Base-by-base conservation (phyloP, 306 rosid genomes). In the Clitoria ternatea region DNA sequence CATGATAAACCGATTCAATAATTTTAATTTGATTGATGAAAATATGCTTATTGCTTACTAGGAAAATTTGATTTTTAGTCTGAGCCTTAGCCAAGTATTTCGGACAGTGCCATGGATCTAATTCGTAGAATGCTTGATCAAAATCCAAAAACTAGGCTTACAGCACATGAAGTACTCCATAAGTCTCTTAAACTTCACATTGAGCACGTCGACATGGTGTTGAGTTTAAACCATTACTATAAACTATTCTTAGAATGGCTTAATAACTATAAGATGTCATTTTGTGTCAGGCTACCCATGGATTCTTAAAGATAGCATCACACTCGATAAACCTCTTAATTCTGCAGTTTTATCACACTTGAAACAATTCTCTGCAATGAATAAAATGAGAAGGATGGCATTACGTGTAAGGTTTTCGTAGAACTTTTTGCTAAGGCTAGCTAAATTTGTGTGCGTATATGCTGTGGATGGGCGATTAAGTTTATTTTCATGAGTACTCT, bases 371-470 rank as follows among this genome's bases (percentile, higher is more conserved):
- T 86, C 85, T 50, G 85, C 84, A 30, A 86, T 86, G 90, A 86
- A 86, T 77, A 85, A 85, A 71, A 80, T 85, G 60, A 85, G 82
- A 72, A 85, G 79, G 85, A 82, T 85, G 89, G 89, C 89, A 52
- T 65, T 85, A 66, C 89, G 79, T 37, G 89, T 82, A 82, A 82
- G 86, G 63, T 60, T 66, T 72, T 67, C 11, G n/a, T 47, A 39
- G 20, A 39, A 42, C 57, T 77, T 69, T 35, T 49, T 48, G 30
- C 77, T 61, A 43, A 32, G 48, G 39, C 45, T 61, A 26, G 30
- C 55, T 14, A 19, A n/a, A 48, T 35, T 67, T 63, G 61, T 55
- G 0, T 42, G 19, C 23, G 54, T 44, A 40, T 40, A 61, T 29
- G 60, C 40, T 24, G 37, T 52, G 64, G 74, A 20, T 2, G 35